Conservation (phyloP, 2,329 filamentous ascomycete species). For the Capronia coronata region DNA sequence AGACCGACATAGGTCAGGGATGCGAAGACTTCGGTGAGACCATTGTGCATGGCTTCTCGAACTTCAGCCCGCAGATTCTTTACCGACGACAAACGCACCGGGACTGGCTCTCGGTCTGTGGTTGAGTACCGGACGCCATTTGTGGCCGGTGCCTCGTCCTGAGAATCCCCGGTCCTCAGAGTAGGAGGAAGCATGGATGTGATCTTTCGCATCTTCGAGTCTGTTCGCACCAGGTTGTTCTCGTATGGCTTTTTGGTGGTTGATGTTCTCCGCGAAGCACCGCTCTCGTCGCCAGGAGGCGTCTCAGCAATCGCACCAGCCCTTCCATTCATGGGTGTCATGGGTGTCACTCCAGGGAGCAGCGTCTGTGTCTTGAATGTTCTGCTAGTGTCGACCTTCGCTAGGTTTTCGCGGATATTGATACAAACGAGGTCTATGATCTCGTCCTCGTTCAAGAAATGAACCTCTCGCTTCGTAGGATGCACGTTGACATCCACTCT, state of each 20-base stretch:
- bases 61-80: constrained; percentile 77
- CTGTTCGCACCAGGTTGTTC: constrained; percentile 85
- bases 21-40: constrained; percentile 78
- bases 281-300: constrained; percentile 36
- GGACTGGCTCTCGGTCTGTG: constrained; percentile 60
- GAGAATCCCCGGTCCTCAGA: constrained; percentile 30
- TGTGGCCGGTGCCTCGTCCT: constrained; percentile 29
- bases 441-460: constrained; percentile 96
- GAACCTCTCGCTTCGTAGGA: constrained; percentile 92
- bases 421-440: constrained; percentile 82
- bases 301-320: constrained; percentile 34
- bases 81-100: constrained; percentile 73
- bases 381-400: constrained; percentile 84
- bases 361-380: constrained; percentile 93
- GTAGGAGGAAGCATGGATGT: constrained; percentile 82
- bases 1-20: constrained; percentile 89
- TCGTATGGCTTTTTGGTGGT: constrained; percentile 59
- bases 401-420: constrained; percentile 68
- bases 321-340: constrained; percentile 34
- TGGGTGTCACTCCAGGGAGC: constrained; percentile 57
- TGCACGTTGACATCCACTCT: constrained; percentile 96
- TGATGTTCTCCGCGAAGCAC: constrained; percentile 25
- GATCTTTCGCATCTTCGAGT: constrained; percentile 84
- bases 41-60: constrained; percentile 72
- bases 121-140: constrained; percentile 64